Conservation (phyloP, 192 early-diverging fungal species). For the Coemansia sp. region DNA sequence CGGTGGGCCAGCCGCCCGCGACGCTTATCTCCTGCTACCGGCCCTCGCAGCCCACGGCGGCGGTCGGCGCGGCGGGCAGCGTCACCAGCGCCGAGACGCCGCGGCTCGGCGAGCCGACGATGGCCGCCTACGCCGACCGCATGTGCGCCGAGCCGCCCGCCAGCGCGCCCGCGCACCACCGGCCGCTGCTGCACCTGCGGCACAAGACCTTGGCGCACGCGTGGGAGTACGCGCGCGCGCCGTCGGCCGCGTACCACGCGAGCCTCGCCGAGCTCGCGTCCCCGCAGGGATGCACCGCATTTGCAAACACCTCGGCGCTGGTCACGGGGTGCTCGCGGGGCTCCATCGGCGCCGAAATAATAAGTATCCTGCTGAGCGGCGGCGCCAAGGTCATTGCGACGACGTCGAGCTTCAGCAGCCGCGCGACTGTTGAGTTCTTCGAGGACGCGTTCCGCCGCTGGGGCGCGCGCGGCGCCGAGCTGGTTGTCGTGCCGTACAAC, state of each 20-base stretch:
- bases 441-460: constrained; percentile 74
- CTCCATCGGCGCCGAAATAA: constrained; percentile 82
- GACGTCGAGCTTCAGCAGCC: constrained; percentile 74
- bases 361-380: constrained; percentile 79
- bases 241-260: constrained; percentile 13
- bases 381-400: constrained; percentile 63
- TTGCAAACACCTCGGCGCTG: constrained; percentile 72
- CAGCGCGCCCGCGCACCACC: constrained; percentile 46
- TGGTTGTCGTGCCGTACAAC: constrained; percentile 95
- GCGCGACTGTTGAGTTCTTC: constrained; percentile 70
- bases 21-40: constrained; percentile 12
- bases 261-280: constrained; percentile 66
- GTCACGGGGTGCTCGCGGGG: constrained; percentile 87
- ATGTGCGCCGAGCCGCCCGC: constrained; percentile 62
- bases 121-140: constrained; percentile 78
- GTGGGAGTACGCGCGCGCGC: constrained; percentile 13
- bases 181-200: constrained; percentile 37
- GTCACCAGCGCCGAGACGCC: constrained; percentile 73
- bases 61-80: constrained; percentile 65
- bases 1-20: constrained; percentile 58
- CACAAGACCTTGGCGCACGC: constrained; percentile 6
- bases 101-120: constrained; percentile 66
- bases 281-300: constrained; percentile 68
- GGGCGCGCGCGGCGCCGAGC: constrained; percentile 77
- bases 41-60: constrained; percentile 72